Evolutionary conservation across 2,329 filamentous ascomycete species (phyloP).

Genomic region (Moelleriella libera): DNA sequence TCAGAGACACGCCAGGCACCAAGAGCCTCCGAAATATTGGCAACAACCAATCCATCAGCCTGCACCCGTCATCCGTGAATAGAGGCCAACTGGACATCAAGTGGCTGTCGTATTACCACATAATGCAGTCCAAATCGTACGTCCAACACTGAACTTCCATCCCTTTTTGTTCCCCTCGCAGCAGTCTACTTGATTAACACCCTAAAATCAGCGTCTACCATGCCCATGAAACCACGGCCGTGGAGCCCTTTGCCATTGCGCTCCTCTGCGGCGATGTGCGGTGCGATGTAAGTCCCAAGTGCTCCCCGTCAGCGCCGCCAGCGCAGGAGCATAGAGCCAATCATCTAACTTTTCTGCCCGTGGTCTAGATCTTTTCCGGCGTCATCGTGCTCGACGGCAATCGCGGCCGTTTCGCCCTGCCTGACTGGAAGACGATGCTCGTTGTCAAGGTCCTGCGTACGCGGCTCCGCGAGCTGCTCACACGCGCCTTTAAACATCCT

Average conservation of each 20-base stretch:
- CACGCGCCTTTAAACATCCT: slow-evolving; percentile 53
- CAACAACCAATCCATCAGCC: slow-evolving; percentile 79
- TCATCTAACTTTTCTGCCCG: neutral
- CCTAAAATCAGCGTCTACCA: slow-evolving; percentile 57
- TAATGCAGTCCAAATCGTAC: slow-evolving; percentile 82
- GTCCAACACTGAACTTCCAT: slow-evolving; percentile 10
- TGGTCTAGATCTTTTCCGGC: slow-evolving; percentile 61
- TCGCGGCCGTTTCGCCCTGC: slow-evolving; percentile 65
- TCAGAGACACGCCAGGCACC: slow-evolving; percentile 51
- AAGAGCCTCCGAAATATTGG: slow-evolving; percentile 84
- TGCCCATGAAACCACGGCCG: slow-evolving; percentile 74
- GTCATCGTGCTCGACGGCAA: slow-evolving; percentile 81
- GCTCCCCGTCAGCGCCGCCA: neutral
- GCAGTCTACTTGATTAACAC: slow-evolving; percentile 4
- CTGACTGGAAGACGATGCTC: slow-evolving; percentile 82
- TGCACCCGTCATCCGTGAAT: slow-evolving; percentile 85
- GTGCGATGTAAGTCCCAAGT: slow-evolving; percentile 48
- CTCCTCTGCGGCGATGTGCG: slow-evolving; percentile 81
- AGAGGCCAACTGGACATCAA: slow-evolving; percentile 52
- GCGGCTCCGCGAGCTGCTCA: slow-evolving; percentile 62
- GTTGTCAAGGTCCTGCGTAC: slow-evolving; percentile 71
- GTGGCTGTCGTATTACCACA: slow-evolving; percentile 92
- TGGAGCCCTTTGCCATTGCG: slow-evolving; percentile 69
- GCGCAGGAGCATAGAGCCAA: neutral
- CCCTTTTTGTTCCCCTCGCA: neutral